Evolutionary conservation across 345 rosid genomes (phyloP), one percentile per base, ranked within the genome.

Genomic region (Eucalyptus curtisii): DNA sequence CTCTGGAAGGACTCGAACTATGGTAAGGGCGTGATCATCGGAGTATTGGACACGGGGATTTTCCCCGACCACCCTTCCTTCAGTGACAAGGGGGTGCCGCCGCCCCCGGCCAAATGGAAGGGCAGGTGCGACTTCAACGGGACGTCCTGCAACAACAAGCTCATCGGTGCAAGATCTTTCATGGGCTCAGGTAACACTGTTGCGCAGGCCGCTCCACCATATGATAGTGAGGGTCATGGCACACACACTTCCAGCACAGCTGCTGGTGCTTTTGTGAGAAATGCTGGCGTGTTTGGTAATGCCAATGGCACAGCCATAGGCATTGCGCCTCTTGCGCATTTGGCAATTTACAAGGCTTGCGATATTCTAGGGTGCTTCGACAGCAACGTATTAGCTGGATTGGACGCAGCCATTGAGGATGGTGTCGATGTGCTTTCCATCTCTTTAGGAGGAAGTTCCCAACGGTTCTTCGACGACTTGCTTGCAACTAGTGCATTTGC

Each of bases 191-290:
- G 37, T 25, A 49, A 27, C 37, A 20, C 59, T 8, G 42, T 52
- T 52, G 55, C 55, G 2, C 24, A 17, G 55, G 55, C 55, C 1
- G 9, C 0, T 52, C 55, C 93, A 7, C 94, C 96, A 3, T 20
- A 89, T 31, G 96, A 94, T 87, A 79, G 90, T 10, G 94, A 87
- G 30, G 96, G 95, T 7, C 97, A 95, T 22, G 95, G 94, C 3
- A 95, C 95, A 3, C 96, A 94, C 88, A 95, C 95, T 16, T 87
- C 96, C 19, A 91, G 95, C 55, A 95, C 96, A 10, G 95, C 97
- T 5, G 94, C 91, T 3, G 96, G 97, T 9, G 89, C 89, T 48
- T 89, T 76, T 15, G 96, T 94, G 22, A 13, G 68, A 9, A 89
- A 86, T 49, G 96, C 97, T 4, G 85, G 86, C 89, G 91, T 87